phyloP scores from a whole-genome alignment of 1,284 basidiomycete species.

The Vanrija humicola region DNA sequence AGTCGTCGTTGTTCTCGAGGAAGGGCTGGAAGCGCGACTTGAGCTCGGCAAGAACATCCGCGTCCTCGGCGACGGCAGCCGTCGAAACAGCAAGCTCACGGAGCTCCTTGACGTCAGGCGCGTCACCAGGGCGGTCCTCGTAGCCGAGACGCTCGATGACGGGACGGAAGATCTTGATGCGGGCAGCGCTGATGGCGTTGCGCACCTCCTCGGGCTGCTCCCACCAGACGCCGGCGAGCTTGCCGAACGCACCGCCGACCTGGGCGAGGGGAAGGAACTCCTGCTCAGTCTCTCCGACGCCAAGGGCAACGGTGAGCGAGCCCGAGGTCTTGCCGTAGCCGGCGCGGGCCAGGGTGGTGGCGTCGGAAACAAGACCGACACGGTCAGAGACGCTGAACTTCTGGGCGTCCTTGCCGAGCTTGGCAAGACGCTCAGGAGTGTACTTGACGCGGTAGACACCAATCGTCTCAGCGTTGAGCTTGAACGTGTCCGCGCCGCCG shows the following conservation, averaged over 20 bases:
- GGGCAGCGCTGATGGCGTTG: slow-evolving; percentile 61
- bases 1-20: slow-evolving; percentile 69
- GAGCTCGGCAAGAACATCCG: slow-evolving; percentile 68
- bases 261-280: slow-evolving; percentile 55
- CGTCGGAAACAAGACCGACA: slow-evolving; percentile 78
- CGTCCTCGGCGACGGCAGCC: slow-evolving; percentile 63
- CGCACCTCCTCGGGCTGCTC: slow-evolving; percentile 65
- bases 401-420: slow-evolving; percentile 75
- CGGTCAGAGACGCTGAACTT: slow-evolving; percentile 81
- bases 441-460: slow-evolving; percentile 90
- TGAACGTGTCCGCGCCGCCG: slow-evolving; percentile 64
- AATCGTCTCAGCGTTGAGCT: slow-evolving; percentile 83
- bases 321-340: slow-evolving; percentile 73
- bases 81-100: slow-evolving; percentile 71
- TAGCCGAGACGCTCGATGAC: slow-evolving; percentile 76
- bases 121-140: slow-evolving; percentile 66
- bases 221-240: slow-evolving; percentile 75
- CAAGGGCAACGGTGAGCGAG: slow-evolving; percentile 67
- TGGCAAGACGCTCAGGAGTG: slow-evolving; percentile 69
- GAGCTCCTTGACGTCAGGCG: slow-evolving; percentile 67
- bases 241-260: slow-evolving; percentile 52
- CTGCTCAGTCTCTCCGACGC: slow-evolving; percentile 62
- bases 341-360: slow-evolving; percentile 73
- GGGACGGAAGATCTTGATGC: slow-evolving; percentile 71
- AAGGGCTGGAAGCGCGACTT: slow-evolving; percentile 69